Evolutionary conservation across 495 filamentous ascomycete genomes (phyloP).

Genomic region (Viridothelium virens): DNA sequence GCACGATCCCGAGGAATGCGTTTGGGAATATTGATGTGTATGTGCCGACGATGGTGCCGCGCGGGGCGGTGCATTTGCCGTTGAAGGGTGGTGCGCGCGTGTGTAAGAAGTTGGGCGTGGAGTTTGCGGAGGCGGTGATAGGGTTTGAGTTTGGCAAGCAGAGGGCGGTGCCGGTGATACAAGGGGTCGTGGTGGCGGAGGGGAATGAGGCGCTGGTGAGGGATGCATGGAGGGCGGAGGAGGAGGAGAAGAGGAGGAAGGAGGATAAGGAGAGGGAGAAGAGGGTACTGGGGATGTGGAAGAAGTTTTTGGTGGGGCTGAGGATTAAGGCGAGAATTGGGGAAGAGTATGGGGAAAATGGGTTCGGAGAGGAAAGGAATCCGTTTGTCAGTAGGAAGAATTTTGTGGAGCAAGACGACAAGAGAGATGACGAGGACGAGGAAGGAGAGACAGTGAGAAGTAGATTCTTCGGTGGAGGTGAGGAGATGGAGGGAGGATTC

Average conservation of each 20-base stretch:
- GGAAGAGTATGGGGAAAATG: conserved; percentile 55
- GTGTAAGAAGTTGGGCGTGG: conserved; percentile 75
- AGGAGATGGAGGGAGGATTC: conserved; percentile 25
- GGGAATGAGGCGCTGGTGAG: conserved; percentile 67
- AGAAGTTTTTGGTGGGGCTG: conserved; percentile 77
- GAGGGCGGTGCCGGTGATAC: conserved; percentile 84
- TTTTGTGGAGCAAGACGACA: conserved; percentile 3
- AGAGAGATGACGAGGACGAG: neutral
- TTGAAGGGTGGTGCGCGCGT: conserved; percentile 66
- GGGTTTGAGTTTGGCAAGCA: conserved; percentile 94
- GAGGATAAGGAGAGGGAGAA: conserved; percentile 78
- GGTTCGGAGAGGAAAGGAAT: conserved; percentile 37
- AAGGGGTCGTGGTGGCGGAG: conserved; percentile 79
- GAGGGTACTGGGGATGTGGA: conserved; percentile 67
- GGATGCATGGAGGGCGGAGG: conserved; percentile 73
- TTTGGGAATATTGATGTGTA: conserved; percentile 98
- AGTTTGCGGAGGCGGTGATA: conserved; percentile 89
- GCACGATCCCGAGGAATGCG: conserved; percentile 84
- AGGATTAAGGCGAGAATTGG: conserved; percentile 71
- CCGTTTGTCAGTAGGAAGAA: conserved; percentile 35
- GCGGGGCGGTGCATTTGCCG: conserved; percentile 74
- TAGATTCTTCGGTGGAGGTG: conserved; percentile 21
- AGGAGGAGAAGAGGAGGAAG: conserved; percentile 66
- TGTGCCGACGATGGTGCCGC: conserved; percentile 83
- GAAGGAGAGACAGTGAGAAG: conserved; percentile 19